These are phyloP conservation scores for Chaetomiaceae sp. DNA, from an alignment of 2,329 filamentous ascomycete species.

Conservation along the genomic window DNA sequence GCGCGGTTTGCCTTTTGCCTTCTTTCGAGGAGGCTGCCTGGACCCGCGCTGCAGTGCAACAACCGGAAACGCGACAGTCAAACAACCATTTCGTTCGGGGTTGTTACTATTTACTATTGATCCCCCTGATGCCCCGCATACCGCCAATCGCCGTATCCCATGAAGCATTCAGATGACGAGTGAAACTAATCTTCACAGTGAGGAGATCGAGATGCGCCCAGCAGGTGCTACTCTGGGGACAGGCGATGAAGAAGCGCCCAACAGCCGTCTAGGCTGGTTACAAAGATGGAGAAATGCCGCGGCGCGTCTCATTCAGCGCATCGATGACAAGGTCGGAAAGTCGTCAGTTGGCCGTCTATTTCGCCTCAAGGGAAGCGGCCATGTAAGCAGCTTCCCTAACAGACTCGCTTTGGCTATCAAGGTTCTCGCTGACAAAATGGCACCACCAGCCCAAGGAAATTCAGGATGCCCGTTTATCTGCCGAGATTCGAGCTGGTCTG, in stretches of 20 bases:
- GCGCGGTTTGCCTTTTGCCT: not conserved
- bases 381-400: slow-evolving; percentile 46
- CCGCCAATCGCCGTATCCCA: not conserved
- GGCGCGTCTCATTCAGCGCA: not conserved
- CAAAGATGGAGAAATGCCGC: not conserved
- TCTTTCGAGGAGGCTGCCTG: not conserved
- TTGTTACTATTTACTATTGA: no score
- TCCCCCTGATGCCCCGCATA: no score
- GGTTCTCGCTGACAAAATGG: not conserved
- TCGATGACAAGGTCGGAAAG: slow-evolving; percentile 6
- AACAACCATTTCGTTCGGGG: not conserved
- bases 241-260: not conserved
- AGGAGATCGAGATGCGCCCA: slow-evolving; percentile 18
- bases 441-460: slow-evolving; percentile 54
- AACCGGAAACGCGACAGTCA: no score
- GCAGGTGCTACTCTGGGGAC: not conserved
- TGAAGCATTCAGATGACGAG: not conserved
- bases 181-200: slow-evolving; percentile 7
- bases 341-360: slow-evolving; percentile 57
- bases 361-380: slow-evolving; percentile 61
- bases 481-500: slow-evolving; percentile 72
- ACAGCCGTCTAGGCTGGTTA: not conserved
- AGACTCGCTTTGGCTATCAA: no score
- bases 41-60: not conserved
- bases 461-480: slow-evolving; percentile 65